phyloP scores from a whole-genome alignment of 345 rosid genomes.

The Leavenworthia alabamica region DNA sequence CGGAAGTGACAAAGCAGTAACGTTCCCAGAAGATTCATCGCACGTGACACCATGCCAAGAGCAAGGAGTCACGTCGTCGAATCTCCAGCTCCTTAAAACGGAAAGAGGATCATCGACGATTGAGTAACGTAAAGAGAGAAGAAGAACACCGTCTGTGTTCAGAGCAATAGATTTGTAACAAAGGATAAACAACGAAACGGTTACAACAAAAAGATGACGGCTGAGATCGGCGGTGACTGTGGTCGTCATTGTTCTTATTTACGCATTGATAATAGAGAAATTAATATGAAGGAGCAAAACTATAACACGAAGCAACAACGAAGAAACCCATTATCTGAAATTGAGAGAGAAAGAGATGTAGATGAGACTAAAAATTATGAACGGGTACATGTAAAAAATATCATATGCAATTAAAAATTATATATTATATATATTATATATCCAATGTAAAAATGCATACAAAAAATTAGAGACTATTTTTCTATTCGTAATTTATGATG shows the following conservation, averaged over 20 bases:
- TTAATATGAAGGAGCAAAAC: too few species aligned
- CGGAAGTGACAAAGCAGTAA: constrained; percentile 54
- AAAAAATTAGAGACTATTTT: constrained; percentile 5
- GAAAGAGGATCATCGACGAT: constrained; percentile 59
- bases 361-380: too few species aligned
- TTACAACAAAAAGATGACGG: constrained; percentile 19
- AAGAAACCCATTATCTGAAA: too few species aligned
- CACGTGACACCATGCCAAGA: constrained; percentile 70
- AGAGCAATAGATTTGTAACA: constrained; percentile 33
- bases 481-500: constrained; percentile 1
- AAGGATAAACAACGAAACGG: neutral
- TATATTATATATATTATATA: neutral
- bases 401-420: neutral
- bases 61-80: constrained; percentile 59
- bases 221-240: constrained; percentile 18
- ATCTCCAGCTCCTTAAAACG: constrained; percentile 55
- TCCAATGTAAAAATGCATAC: constrained; percentile 25
- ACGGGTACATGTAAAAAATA: too few species aligned
- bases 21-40: constrained; percentile 36
- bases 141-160: constrained; percentile 65
- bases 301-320: too few species aligned
- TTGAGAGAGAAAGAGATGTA: too few species aligned
- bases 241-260: constrained; percentile 40
- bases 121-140: constrained; percentile 70
- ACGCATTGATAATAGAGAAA: constrained; percentile 31